These are phyloP conservation scores for Tuber magnatum DNA, from an alignment of 495 filamentous ascomycete genomes.

Conservation along the genomic window DNA sequence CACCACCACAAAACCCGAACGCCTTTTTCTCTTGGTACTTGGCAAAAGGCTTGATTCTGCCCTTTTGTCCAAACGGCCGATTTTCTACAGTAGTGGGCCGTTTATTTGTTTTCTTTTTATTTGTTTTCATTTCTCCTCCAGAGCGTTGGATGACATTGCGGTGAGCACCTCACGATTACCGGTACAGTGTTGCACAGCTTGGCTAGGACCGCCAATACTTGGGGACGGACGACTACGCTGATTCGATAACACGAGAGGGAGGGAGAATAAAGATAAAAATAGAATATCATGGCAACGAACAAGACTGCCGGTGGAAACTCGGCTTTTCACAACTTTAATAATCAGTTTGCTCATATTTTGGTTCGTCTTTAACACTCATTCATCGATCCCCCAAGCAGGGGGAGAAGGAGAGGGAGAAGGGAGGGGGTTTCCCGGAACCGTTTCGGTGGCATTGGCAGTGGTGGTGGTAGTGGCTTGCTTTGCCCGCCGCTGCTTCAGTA, in stretches of 20 bases:
- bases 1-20: neutral
- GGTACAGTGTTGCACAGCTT: neutral
- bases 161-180: neutral
- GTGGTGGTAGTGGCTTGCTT: neutral
- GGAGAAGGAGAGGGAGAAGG: too few relatives aligned
- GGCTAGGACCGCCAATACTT: neutral
- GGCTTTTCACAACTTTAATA: constrained; percentile 61
- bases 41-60: neutral
- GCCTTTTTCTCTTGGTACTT: neutral
- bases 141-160: neutral
- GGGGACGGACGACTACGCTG: neutral
- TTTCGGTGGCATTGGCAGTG: neutral
- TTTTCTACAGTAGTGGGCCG: neutral
- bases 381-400: neutral
- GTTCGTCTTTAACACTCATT: constrained; percentile 12
- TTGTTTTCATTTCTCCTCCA: neutral
- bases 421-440: neutral
- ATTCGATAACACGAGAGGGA: neutral
- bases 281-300: neutral
- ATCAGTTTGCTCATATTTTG: constrained; percentile 41
- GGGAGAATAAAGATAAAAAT: neutral
- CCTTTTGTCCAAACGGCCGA: neutral
- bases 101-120: neutral
- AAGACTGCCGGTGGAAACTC: constrained; percentile 58
- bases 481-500: neutral